Percentiles rank a stretch among this genome's conserved stretches.
Evolutionary conservation across 768 basidiomycete genomes (phyloP).

Genomic region (Phaeotremella skinneri): DNA sequence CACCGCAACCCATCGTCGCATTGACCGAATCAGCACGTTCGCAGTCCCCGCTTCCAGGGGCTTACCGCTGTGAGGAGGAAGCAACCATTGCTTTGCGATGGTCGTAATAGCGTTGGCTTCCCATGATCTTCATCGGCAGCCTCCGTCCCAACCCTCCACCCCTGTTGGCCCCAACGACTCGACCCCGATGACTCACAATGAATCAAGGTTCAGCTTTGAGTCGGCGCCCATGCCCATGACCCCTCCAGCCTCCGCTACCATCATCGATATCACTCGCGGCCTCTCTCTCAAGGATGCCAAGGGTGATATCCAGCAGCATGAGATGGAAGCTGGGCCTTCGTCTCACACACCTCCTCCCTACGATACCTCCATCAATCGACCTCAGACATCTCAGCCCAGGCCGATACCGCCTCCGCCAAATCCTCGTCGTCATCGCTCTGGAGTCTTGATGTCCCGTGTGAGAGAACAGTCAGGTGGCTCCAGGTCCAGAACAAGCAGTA

Average conservation of each 20-base stretch:
- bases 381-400: not conserved
- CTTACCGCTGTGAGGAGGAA: too few relatives aligned
- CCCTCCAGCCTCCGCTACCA: not conserved
- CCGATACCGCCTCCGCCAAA: conserved; percentile 42
- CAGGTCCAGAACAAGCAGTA: conserved; percentile 11
- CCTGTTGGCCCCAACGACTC: not conserved
- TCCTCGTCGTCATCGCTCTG: conserved; percentile 46
- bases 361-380: not conserved
- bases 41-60: too few relatives aligned
- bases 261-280: not conserved
- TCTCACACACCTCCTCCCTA: conserved; percentile 6
- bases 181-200: not conserved
- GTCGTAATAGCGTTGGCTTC: conserved; percentile 16
- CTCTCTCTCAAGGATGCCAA: not conserved
- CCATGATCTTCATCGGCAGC: conserved; percentile 8
- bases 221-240: not conserved
- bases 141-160: not conserved
- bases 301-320: not conserved
- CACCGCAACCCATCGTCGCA: too few relatives aligned
- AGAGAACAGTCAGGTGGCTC: conserved; percentile 31
- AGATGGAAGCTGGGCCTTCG: conserved; percentile 27
- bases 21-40: too few relatives aligned
- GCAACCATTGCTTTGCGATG: conserved; percentile 7
- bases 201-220: conserved; percentile 7
- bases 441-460: conserved; percentile 44